Base-by-base conservation (phyloP, 2,329 filamentous ascomycete genomes). In the Aquanectria penicillioides region DNA sequence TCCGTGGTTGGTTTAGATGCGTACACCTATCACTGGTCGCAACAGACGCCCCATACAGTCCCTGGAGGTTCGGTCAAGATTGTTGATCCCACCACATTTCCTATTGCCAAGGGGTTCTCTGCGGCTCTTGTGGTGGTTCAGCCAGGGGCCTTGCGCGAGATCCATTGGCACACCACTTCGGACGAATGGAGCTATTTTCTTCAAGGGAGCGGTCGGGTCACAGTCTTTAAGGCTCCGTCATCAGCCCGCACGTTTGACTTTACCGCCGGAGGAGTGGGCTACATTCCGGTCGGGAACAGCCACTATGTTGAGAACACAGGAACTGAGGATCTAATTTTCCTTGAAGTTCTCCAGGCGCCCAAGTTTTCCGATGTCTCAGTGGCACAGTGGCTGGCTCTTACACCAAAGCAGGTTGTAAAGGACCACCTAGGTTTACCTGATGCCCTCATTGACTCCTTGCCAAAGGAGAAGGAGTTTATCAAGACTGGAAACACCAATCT, bases 41-140 rank as follows among this genome's bases (percentile, higher is more conserved):
- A 41, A 10, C 48, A 52, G 11, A 28, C 33, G 6, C 48, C 48
- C 8, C 34, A 52, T 20, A 52, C 37, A 4, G 48, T 52, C 11
- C 48, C 48, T n/a, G 48, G 48, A 43, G 48, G 48, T 5, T 52
- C 48, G 4, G 48, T 52, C 36, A 52, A 52, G 48, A 52, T 52
- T 11, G 7, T 52, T 5, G 48, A 52, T 20, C 48, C 48, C 5
- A 52, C 48, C 9, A 52, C 48, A 23, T 52, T 52, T 28, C 48
- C 48, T 4, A 43, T 52, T 3, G 48, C 48, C 15, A 41, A 52
- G 37, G 37, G 22, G 5, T 52, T 52, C 17, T 52, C 48, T 5
- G 37, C 48, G 1, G 48, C 48, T 23, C 48, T 52, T 20, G 48
- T 52, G 9, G 48, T 52, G 17, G 48, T 52, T 4, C 48, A 52